Evolutionary conservation across 768 basidiomycete species (phyloP).

Genomic region (Agrocybe praecox): DNA sequence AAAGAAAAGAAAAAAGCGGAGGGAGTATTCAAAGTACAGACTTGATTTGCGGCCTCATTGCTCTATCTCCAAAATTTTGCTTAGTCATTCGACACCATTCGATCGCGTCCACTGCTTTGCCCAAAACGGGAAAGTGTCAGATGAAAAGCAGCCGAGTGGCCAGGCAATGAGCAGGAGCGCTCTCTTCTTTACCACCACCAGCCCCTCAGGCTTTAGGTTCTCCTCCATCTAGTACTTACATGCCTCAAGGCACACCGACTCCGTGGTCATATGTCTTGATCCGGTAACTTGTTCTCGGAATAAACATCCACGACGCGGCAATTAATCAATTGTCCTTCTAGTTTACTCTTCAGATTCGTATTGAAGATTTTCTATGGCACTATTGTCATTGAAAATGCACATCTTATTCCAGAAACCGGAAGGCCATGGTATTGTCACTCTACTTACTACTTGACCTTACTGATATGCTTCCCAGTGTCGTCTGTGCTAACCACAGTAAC

Average conservation of each 20-base stretch:
- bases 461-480: slow-evolving; percentile 51
- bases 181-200: not conserved
- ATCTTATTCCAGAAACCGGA: slow-evolving; percentile 73
- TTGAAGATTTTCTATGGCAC: slow-evolving; percentile 91
- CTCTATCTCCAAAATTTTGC: slow-evolving; percentile 26
- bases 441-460: not conserved
- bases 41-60: not conserved
- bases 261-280: slow-evolving; percentile 61
- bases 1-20: not conserved
- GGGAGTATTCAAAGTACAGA: not conserved
- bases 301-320: not conserved
- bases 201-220: not conserved
- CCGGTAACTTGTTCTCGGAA: slow-evolving; percentile 39
- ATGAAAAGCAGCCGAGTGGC: slow-evolving; percentile 1
- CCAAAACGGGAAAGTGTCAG: slow-evolving; percentile 6
- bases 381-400: slow-evolving; percentile 80
- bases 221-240: slow-evolving; percentile 2
- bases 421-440: slow-evolving; percentile 59
- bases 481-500: slow-evolving; percentile 87
- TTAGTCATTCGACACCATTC: slow-evolving; percentile 28
- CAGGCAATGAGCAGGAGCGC: not conserved
- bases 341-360: slow-evolving; percentile 76
- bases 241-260: slow-evolving; percentile 35
- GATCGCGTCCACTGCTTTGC: slow-evolving; percentile 6
- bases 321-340: slow-evolving; percentile 23